These are phyloP conservation scores for Yamadazyma insecticola DNA, from an alignment of 805 yeast species.

Conservation along the genomic window DNA sequence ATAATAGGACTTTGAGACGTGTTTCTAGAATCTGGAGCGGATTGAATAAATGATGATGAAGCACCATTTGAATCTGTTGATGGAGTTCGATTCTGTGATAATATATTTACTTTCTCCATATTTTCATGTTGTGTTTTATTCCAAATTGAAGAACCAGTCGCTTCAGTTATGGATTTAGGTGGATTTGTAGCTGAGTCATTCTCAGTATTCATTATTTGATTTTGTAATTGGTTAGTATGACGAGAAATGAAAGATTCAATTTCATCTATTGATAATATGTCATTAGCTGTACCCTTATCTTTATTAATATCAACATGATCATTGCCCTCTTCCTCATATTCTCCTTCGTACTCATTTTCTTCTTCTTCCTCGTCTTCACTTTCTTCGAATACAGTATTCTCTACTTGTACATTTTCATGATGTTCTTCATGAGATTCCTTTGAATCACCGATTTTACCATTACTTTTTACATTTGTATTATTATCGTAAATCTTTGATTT, in stretches of 20 bases:
- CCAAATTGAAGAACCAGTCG: conserved; percentile 4
- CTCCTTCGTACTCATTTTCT: conserved; percentile 4
- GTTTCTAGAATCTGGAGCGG: not conserved
- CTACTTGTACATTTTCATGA: not conserved
- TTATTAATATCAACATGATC: conserved; percentile 1
- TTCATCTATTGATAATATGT: conserved; percentile 30
- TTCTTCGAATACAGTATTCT: not conserved
- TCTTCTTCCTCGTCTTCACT: conserved; percentile 2
- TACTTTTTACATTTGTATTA: not conserved
- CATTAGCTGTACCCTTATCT: too few species aligned
- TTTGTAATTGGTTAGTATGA: conserved; percentile 26
- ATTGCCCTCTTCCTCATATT: conserved; percentile 2
- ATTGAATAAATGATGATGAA: not conserved
- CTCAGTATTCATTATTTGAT: conserved; percentile 4
- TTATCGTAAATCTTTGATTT: not conserved
- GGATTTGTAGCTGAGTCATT: not conserved
- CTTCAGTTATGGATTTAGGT: conserved; percentile 2
- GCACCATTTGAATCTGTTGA: conserved; percentile 1
- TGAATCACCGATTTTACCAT: conserved; percentile 1
- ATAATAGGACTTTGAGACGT: not conserved
- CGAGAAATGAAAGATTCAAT: conserved; percentile 31
- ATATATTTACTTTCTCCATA: conserved; percentile 1
- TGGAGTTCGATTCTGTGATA: not conserved
- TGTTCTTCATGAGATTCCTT: not conserved
- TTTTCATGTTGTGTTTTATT: conserved; percentile 2